Evolutionary conservation across 2,329 filamentous ascomycete genomes (phyloP), one percentile per base, ranked within the genome.

Genomic region (Colletotrichum chrysophilum): DNA sequence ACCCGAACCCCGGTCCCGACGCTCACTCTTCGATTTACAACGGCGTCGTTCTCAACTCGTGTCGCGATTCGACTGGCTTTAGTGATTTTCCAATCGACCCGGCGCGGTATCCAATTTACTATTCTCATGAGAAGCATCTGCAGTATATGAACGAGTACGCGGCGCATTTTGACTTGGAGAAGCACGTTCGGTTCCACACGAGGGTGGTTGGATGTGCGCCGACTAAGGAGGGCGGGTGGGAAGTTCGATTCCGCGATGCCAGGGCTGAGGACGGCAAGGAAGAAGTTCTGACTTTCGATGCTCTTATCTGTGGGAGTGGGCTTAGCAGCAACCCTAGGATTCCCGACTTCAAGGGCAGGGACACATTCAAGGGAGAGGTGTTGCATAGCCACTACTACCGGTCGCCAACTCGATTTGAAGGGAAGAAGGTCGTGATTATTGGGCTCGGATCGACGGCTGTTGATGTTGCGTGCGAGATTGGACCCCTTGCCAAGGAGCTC

Each of bases 71-170:
- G 2, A 81, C 84, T n/a, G 79, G 79, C 65, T 85, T 85, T 77
- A 84, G 81, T 52, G 84, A 86, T 74, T 86, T 86, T 73, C 85
- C 84, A 5, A 79, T 86, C 24, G 84, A 87, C 70, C 84, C 84
- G 12, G 80, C 81, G 12, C 79, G 81, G 48, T 85, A 86, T 70
- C 79, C 82, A 1, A 81, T 85, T 70, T 86, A 82, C 73, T 84
- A 86, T 70, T 80, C 80, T 43, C 84, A 86, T 78, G 71, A 77
- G 64, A 75, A 81, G 38, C 81, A 85, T 58, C 77, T 83, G 74
- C 79, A 77, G 70, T 86, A 86, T 70, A 78, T 85, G 36, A 74
- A 83, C 30, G 82, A 85, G 48, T 86, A 85, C 73, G 84, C 82
- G 5, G 80, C 81, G 16, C 82, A 83, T 70, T 86, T 86, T 66